Conservation (phyloP, 345 rosid genomes). For the Syzygium aqueum region DNA sequence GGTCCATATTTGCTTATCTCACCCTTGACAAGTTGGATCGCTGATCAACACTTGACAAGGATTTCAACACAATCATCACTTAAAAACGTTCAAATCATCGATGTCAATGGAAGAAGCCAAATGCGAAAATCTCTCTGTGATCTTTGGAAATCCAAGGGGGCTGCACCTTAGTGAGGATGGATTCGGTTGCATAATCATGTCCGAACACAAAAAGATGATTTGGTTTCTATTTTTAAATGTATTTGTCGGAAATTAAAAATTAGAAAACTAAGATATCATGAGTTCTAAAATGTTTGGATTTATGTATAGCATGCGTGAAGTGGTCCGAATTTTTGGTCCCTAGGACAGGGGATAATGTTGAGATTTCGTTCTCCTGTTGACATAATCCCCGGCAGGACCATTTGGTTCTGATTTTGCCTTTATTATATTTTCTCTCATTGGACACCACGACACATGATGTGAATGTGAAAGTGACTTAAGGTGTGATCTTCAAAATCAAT, state of each 20-base stretch:
- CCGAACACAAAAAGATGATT: not conserved
- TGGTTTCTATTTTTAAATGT: not conserved
- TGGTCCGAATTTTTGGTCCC: not conserved
- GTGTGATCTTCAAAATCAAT: not conserved
- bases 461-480: not conserved
- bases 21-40: not conserved
- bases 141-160: not conserved
- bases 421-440: not conserved
- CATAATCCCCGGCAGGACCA: not conserved
- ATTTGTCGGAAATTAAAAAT: not conserved
- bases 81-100: not conserved
- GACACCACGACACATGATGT: not conserved
- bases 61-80: not conserved
- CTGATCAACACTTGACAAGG: not conserved
- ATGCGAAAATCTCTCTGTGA: not conserved
- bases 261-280: not conserved
- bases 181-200: not conserved
- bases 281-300: not conserved
- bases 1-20: not conserved
- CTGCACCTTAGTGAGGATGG: not conserved
- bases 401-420: not conserved
- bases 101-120: not conserved
- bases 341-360: not conserved
- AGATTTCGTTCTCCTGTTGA: not conserved
- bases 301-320: not conserved